These are phyloP conservation scores for Aspergillus ostianus DNA, from an alignment of 495 filamentous ascomycete genomes.

Conservation along the genomic window DNA sequence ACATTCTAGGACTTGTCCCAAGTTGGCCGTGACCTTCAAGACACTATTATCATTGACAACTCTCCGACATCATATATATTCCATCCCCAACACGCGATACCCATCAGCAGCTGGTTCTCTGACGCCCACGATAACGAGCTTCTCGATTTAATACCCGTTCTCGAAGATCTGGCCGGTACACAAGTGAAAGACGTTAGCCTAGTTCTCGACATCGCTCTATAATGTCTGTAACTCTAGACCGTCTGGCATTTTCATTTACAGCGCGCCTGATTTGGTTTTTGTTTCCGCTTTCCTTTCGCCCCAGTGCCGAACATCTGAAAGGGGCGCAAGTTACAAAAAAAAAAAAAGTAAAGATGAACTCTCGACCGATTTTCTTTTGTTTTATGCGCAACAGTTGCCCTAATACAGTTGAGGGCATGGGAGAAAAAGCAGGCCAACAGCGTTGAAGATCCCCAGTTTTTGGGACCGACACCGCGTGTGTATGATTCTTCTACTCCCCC, in stretches of 20 bases:
- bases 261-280: slow-evolving; percentile 21
- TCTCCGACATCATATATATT: slow-evolving; percentile 99
- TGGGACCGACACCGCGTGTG: slow-evolving; percentile 5
- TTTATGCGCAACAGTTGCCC: not conserved
- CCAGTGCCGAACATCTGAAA: not conserved
- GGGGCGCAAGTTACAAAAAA: not conserved
- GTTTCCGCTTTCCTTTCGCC: slow-evolving; percentile 1
- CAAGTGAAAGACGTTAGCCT: slow-evolving; percentile 95
- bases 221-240: slow-evolving; percentile 32
- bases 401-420: not conserved
- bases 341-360: slow-evolving; percentile 6
- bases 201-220: slow-evolving; percentile 94
- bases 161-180: slow-evolving; percentile 87
- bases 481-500: slow-evolving; percentile 24
- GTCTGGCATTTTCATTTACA: slow-evolving; percentile 33
- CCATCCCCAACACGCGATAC: slow-evolving; percentile 97
- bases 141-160: slow-evolving; percentile 94
- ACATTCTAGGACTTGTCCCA: slow-evolving; percentile 78
- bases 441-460: not conserved
- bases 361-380: slow-evolving; percentile 11
- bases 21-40: slow-evolving; percentile 90
- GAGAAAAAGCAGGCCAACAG: not conserved
- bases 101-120: slow-evolving; percentile 99
- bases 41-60: slow-evolving; percentile 99
- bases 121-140: slow-evolving; percentile 99